Percentiles rank a stretch among this genome's conserved stretches.
These are phyloP conservation scores for Edaphochlamys debaryana DNA, from an alignment of 139 green algal species.

Conservation along the genomic window DNA sequence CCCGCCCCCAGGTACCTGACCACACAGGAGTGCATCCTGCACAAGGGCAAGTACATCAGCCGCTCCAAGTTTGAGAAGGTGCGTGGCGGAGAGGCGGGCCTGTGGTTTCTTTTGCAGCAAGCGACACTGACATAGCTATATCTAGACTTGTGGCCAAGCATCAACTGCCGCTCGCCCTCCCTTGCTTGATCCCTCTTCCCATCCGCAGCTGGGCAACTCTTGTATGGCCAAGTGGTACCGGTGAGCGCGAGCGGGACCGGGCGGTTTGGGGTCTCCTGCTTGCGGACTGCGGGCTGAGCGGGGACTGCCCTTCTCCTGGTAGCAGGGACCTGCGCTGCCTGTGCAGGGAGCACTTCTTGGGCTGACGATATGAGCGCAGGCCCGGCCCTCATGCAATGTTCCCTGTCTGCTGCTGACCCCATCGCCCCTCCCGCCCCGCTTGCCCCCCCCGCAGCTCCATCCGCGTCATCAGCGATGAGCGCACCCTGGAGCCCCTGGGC, in stretches of 20 bases:
- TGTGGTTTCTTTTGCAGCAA: background rate
- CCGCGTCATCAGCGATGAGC: background rate
- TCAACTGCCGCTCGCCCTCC: background rate
- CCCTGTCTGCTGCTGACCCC: no score
- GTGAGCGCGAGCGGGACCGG: background rate
- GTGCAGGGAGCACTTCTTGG: no score
- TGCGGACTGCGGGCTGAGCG: no score
- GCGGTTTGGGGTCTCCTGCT: no score
- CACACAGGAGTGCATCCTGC: background rate
- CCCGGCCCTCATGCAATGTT: no score
- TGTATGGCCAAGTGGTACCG: slow-evolving; percentile 36
- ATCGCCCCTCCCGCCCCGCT: background rate
- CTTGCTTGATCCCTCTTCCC: background rate
- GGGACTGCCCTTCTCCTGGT: no score
- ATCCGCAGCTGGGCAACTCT: slow-evolving; percentile 3
- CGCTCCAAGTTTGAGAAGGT: slow-evolving; percentile 23
- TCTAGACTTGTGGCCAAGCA: background rate
- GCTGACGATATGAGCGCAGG: no score
- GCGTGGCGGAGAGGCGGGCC: background rate
- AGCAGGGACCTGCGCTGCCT: no score
- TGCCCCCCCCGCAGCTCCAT: background rate
- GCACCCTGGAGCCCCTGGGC: slow-evolving; percentile 12
- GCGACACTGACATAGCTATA: background rate
- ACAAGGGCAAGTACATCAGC: background rate
- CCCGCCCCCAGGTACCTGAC: background rate